A percentile compares a stretch with the other conserved stretches of the same genome.
Evolutionary conservation across 148 eudicot genomes (phyloP).

Genomic region (Selenicereus undatus): DNA sequence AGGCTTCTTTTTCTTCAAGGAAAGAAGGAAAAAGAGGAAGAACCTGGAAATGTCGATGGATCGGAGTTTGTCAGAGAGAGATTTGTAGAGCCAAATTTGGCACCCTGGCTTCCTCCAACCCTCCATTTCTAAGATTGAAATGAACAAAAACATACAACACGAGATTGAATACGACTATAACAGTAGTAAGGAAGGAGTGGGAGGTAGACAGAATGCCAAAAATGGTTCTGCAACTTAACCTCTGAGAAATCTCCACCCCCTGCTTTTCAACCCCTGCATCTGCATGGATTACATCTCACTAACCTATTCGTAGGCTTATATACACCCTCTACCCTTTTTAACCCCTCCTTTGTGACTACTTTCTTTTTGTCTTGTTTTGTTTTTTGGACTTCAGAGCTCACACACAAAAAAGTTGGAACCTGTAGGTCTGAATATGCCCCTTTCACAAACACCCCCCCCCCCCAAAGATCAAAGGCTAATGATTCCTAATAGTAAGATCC

Average conservation of each 20-base stretch:
- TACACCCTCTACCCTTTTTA: too few species aligned
- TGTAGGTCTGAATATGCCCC: too few species aligned
- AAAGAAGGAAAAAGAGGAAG: neutral
- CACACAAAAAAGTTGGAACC: neutral
- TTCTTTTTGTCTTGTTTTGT: too few species aligned
- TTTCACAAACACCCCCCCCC: too few species aligned
- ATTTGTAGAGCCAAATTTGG: neutral
- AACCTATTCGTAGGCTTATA: too few species aligned
- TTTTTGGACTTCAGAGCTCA: neutral
- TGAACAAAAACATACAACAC: too few species aligned
- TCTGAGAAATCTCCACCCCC: neutral
- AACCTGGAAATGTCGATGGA: too few species aligned
- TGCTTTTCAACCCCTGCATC: neutral
- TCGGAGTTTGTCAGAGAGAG: neutral
- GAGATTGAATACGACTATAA: too few species aligned
- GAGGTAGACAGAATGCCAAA: conserved; percentile 8
- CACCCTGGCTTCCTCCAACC: neutral
- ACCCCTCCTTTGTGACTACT: too few species aligned
- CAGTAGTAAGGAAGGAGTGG: neutral
- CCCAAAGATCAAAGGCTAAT: neutral
- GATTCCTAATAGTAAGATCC: neutral
- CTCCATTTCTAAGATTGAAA: neutral
- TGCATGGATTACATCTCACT: neutral
- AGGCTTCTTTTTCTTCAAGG: too few species aligned
- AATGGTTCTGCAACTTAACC: neutral